Percentiles rank a stretch among this genome's conserved stretches.
These are phyloP conservation scores for Leccinum disarticulatum DNA, from an alignment of 768 basidiomycete genomes.

Conservation along the genomic window DNA sequence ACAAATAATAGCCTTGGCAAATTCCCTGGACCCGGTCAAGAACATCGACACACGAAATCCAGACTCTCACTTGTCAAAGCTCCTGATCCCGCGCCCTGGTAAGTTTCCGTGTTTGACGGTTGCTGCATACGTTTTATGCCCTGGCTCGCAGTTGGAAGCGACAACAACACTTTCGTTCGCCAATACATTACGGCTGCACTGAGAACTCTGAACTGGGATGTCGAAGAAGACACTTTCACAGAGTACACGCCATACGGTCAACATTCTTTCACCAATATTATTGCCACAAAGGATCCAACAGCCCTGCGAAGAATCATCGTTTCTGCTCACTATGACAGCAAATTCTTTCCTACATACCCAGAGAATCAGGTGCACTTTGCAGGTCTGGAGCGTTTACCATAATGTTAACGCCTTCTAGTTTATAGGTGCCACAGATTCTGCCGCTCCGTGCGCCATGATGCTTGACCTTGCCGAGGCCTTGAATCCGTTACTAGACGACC, in stretches of 20 bases:
- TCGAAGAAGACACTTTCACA: slow-evolving; percentile 82
- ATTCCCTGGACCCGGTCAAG: slow-evolving; percentile 60
- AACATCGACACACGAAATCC: slow-evolving; percentile 68
- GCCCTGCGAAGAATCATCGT: slow-evolving; percentile 80
- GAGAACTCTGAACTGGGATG: slow-evolving; percentile 76
- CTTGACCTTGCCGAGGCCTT: slow-evolving; percentile 88
- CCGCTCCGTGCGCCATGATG: slow-evolving; percentile 92
- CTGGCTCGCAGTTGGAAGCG: slow-evolving; percentile 55
- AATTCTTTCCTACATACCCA: slow-evolving; percentile 73
- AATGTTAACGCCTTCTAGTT: slow-evolving; percentile 54
- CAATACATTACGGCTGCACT: slow-evolving; percentile 78
- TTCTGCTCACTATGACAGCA: slow-evolving; percentile 94
- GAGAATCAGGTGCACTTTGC: slow-evolving; percentile 62
- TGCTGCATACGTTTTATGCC: neutral
- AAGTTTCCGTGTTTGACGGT: slow-evolving; percentile 31
- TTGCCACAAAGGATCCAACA: slow-evolving; percentile 91
- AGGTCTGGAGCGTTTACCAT: neutral
- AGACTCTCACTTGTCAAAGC: slow-evolving; percentile 72
- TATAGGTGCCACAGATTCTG: slow-evolving; percentile 96
- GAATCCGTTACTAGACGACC: slow-evolving; percentile 65
- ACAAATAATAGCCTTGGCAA: slow-evolving; percentile 50
- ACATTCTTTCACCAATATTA: slow-evolving; percentile 83
- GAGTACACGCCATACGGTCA: slow-evolving; percentile 78
- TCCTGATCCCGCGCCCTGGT: slow-evolving; percentile 85
- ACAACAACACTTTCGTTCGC: slow-evolving; percentile 78